Evolutionary conservation across 106 monocot species (phyloP), one percentile per base, ranked within the genome.

Genomic region (Dendrobium huoshanense): DNA sequence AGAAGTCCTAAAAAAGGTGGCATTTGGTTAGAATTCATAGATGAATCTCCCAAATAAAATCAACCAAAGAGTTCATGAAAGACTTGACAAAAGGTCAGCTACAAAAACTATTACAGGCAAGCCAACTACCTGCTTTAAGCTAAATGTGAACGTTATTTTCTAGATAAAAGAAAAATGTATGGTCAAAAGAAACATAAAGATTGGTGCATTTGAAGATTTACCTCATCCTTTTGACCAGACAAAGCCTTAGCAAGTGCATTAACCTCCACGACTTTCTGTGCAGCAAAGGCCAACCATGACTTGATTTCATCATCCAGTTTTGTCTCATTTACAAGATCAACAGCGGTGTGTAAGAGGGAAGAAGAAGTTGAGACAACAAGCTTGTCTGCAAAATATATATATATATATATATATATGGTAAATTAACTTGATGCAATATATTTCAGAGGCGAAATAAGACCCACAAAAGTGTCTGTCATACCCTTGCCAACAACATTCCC

Each of bases 241-340:
- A 83, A 73, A 55, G 78, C 83, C 77, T 83, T 83, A 9, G 83
- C 83, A 54, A 83, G 77, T 37, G 78, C 83, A 78, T 83, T 83
- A 29, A 83, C 83, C 73, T 83, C 83, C 4, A 83, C 54, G 47
- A 83, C 83, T 55, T 83, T 83, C 83, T 83, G 83, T 22, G 83
- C 67, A 78, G 83, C 83, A 78, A 83, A 83, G 73, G 83, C 83
- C 78, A 83, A 73, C 83, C 83, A 83, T 7, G 83, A 83, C 33
- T 83, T 83, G 73, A 83, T 83, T 72, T 83, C 83, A 83, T 78
- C 78, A 73, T 83, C 83, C 78, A 83, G 68, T 72, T 83, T 83
- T 15, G 78, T 83, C 72, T 83, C 83, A 73, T 83, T 83, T 29
- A 70, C 72, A 43, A 83, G 78, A 58, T 83, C 83, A 72, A 83